Base-by-base conservation (phyloP, 2,329 filamentous ascomycete genomes). In the Zymoseptoria pseudotritici region DNA sequence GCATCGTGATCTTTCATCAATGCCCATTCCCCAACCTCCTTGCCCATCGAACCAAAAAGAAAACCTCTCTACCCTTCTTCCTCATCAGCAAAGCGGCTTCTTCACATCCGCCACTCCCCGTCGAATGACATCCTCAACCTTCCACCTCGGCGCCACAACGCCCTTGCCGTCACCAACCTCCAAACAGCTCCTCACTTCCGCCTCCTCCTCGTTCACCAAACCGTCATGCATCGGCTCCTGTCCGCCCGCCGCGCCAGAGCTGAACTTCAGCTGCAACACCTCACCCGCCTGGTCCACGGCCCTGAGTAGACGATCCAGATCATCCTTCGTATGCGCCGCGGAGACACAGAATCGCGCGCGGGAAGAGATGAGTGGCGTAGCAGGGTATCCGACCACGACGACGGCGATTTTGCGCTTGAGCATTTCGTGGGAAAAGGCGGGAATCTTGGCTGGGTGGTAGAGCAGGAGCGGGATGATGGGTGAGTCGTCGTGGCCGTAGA, bases 381-480 rank as follows among this genome's bases (percentile, higher is more conserved):
- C 94, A 5, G 94, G 94, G 73, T 99, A 99, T 56, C 93, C 94
- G 63, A 99, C 94, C 53, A 99, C 90, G 49, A 99, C 94, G 56
- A 97, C 90, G 0, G 93, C 94, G 68, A 99, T 97, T 77, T 97
- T 97, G 72, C 94, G 90, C 78, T 90, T 90, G 62, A 97, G 84
- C 94, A 99, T 97, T 76, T 97, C 94, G 73, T 96, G 94, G 55
- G 91, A 97, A 77, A 99, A 99, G 61, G 94, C 93, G 4, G 93
- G 90, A 82, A 99, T 97, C 79, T 99, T 99, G 70, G 90, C 94
- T n/a, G 94, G 94, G 77, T 97, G 91, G 82, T 97, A 99, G 26
- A 99, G 86, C 71, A 96, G 84, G 66, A 99, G 76, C 57, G 94
- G 94, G 68, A 99, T 91, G 69, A 99, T 97, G 59, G 94, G 94